These are phyloP conservation scores for Kodamaea fukazawae DNA, from an alignment of 805 yeast genomes.

Conservation along the genomic window DNA sequence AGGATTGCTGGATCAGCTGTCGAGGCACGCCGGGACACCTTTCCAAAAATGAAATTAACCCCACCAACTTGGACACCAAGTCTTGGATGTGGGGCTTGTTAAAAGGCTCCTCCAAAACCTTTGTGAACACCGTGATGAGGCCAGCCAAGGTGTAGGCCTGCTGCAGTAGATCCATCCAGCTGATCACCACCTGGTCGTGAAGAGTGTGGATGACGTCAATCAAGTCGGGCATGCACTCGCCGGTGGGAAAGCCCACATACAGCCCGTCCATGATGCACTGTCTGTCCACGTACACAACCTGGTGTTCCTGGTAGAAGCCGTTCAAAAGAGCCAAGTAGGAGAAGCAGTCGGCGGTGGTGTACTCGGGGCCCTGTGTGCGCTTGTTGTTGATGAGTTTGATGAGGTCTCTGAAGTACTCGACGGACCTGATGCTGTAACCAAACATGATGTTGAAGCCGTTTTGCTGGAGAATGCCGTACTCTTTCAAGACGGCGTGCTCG, in stretches of 20 bases:
- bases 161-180: slow-evolving; percentile 58
- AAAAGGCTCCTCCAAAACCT: slow-evolving; percentile 27
- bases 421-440: slow-evolving; percentile 46
- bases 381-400: slow-evolving; percentile 34
- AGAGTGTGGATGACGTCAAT: slow-evolving; percentile 11
- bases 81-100: slow-evolving; percentile 35
- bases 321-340: slow-evolving; percentile 27
- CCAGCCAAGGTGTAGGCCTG: slow-evolving; percentile 42
- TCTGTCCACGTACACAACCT: slow-evolving; percentile 26
- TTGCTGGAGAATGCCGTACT: slow-evolving; percentile 39
- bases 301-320: slow-evolving; percentile 28
- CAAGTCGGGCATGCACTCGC: slow-evolving; percentile 23
- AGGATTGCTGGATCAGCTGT: slow-evolving; percentile 24
- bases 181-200: slow-evolving; percentile 19
- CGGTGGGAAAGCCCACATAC: slow-evolving; percentile 20
- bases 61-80: slow-evolving; percentile 26
- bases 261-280: slow-evolving; percentile 28
- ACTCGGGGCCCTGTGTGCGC: slow-evolving; percentile 15
- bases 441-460: slow-evolving; percentile 50
- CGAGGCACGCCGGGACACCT: slow-evolving; percentile 15
- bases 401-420: slow-evolving; percentile 36
- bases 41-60: slow-evolving; percentile 22
- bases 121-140: slow-evolving; percentile 32
- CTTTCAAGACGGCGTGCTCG: slow-evolving; percentile 36
- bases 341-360: slow-evolving; percentile 17